These are phyloP conservation scores for Austroboletus festivus DNA, from an alignment of 768 basidiomycete genomes.

Conservation along the genomic window DNA sequence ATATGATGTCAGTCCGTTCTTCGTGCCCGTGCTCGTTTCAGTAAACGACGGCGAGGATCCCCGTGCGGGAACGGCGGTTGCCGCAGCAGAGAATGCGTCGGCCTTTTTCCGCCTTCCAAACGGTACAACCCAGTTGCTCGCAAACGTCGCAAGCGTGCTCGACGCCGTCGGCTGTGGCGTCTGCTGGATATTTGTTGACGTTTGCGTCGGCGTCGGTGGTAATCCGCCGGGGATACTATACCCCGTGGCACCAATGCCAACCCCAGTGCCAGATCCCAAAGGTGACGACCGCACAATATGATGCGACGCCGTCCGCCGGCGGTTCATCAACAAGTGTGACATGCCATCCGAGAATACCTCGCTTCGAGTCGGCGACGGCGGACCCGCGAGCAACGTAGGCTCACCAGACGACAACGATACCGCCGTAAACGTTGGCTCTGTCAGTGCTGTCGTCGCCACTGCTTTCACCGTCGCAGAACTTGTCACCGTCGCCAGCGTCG, in stretches of 20 bases:
- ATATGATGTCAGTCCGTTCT: constrained; percentile 20
- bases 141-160: constrained; percentile 53
- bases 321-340: constrained; percentile 39
- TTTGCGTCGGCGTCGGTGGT: constrained; percentile 1
- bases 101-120: constrained; percentile 54
- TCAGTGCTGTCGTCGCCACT: constrained; percentile 63
- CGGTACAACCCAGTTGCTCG: constrained; percentile 62
- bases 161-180: constrained; percentile 40
- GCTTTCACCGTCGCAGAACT: constrained; percentile 50
- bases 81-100: constrained; percentile 6
- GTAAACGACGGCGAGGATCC: background rate
- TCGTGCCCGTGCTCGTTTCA: constrained; percentile 16
- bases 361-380: constrained; percentile 61
- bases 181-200: background rate
- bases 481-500: constrained; percentile 50
- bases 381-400: constrained; percentile 29
- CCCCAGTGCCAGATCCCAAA: constrained; percentile 32
- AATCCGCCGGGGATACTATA: constrained; percentile 2
- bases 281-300: constrained; percentile 53
- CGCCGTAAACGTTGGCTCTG: constrained; percentile 50
- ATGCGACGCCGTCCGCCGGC: constrained; percentile 61
- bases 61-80: background rate
- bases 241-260: background rate
- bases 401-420: constrained; percentile 36
- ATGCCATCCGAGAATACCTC: constrained; percentile 64